phyloP scores from a whole-genome alignment of 164 flowering plant species.

The Warburgia ugandensis region DNA sequence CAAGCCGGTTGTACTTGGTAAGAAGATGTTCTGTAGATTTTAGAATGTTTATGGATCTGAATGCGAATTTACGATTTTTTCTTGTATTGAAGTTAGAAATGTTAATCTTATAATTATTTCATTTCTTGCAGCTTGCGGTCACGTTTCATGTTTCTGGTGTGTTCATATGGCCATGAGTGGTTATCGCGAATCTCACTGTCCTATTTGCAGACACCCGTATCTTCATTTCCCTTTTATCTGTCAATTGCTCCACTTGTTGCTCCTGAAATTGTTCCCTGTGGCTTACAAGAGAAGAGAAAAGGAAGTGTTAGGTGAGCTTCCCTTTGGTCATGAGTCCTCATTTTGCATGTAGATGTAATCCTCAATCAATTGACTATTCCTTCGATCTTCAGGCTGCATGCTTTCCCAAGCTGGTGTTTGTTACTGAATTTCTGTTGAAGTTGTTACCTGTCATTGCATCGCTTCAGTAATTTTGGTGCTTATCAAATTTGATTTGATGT shows the following conservation, averaged over 20 bases:
- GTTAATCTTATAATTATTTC: not conserved
- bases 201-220: slow-evolving; percentile 61
- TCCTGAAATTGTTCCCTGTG: slow-evolving; percentile 58
- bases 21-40: no score
- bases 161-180: slow-evolving; percentile 50
- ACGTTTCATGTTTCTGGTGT: slow-evolving; percentile 91
- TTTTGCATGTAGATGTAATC: not conserved
- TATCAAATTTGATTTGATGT: not conserved
- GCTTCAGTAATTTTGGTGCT: no score
- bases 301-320: slow-evolving; percentile 47
- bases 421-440: not conserved
- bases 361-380: not conserved
- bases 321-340: no score
- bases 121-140: slow-evolving; percentile 74
- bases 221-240: slow-evolving; percentile 71
- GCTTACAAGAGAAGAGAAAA: slow-evolving; percentile 52
- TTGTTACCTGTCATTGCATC: not conserved
- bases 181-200: slow-evolving; percentile 49
- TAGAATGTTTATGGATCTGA: no score
- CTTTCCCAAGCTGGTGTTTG: not conserved
- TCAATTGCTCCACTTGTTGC: slow-evolving; percentile 55
- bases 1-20: slow-evolving; percentile 83
- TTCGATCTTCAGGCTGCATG: not conserved
- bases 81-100: not conserved
- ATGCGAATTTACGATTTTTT: not conserved